These are phyloP conservation scores for Reticulascus tulasneorum DNA, from an alignment of 2,329 filamentous ascomycete species.

Conservation along the genomic window DNA sequence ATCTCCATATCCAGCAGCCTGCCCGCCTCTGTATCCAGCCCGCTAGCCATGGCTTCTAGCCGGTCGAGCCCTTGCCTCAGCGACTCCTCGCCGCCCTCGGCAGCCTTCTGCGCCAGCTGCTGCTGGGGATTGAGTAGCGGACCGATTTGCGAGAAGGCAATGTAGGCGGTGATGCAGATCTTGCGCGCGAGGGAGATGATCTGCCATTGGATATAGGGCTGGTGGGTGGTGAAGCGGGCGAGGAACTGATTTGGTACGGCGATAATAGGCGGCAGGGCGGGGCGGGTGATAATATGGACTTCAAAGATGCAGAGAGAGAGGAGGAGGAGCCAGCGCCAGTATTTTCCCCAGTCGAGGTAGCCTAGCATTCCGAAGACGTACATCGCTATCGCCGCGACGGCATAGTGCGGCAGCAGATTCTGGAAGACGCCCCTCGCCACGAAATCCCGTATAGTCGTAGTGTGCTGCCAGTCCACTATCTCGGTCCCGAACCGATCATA, in stretches of 20 bases:
- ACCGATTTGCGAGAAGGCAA: conserved; percentile 77
- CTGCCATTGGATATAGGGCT: conserved; percentile 81
- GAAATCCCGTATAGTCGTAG: conserved; percentile 68
- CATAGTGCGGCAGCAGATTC: conserved; percentile 58
- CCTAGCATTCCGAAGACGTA: conserved; percentile 61
- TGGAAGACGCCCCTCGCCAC: conserved; percentile 61
- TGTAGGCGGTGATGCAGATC: conserved; percentile 72
- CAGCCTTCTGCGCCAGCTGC: conserved; percentile 20
- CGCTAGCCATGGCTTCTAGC: conserved; percentile 55
- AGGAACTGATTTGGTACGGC: no score
- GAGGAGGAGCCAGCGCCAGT: conserved; percentile 61
- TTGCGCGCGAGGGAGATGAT: conserved; percentile 71
- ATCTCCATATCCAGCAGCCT: conserved; percentile 74
- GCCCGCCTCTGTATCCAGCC: conserved; percentile 64
- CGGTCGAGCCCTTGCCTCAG: conserved; percentile 53
- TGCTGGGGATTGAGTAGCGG: conserved; percentile 54
- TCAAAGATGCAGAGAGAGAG: conserved; percentile 52
- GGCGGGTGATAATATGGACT: conserved; percentile 51
- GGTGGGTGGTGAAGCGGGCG: conserved; percentile 44
- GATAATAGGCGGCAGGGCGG: conserved; percentile 43
- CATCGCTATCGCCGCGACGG: conserved; percentile 51
- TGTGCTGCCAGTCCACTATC: conserved; percentile 62
- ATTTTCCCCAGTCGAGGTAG: conserved; percentile 63
- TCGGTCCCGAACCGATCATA: conserved; percentile 86
- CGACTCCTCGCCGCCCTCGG: conserved; percentile 19